A percentile compares a stretch with the other conserved stretches of the same genome.
These are phyloP conservation scores for Gossypium gossypioides DNA, from an alignment of 441 rosid genomes.

Conservation along the genomic window DNA sequence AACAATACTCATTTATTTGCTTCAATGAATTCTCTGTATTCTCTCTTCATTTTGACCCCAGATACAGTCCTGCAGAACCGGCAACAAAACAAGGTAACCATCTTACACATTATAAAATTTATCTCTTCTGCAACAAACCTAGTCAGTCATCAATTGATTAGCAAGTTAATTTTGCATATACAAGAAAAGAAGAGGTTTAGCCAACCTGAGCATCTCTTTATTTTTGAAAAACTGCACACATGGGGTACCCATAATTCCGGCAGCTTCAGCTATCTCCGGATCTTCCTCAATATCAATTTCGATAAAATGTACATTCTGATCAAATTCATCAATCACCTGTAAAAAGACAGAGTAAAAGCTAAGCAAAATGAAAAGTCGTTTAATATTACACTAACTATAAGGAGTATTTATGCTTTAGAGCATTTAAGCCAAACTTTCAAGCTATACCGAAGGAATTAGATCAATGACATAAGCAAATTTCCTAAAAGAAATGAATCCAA, in stretches of 20 bases:
- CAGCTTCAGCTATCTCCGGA: constrained; percentile 86
- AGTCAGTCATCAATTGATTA: background rate
- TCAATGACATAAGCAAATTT: background rate
- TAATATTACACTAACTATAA: background rate
- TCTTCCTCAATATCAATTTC: constrained; percentile 98
- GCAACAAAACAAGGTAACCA: background rate
- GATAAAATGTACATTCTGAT: constrained; percentile 73
- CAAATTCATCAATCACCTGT: constrained; percentile 88
- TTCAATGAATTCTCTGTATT: constrained; percentile 78
- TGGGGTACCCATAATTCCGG: constrained; percentile 94
- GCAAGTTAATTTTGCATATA: background rate
- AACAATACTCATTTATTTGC: constrained; percentile 50
- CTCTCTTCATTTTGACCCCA: constrained; percentile 94
- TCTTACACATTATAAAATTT: background rate
- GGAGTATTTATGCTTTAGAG: background rate
- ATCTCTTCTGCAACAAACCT: background rate
- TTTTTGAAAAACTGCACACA: constrained; percentile 91
- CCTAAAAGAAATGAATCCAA: background rate
- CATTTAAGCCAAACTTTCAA: background rate
- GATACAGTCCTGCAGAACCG: constrained; percentile 51
- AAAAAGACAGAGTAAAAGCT: background rate
- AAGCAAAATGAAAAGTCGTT: background rate
- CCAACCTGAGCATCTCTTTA: constrained; percentile 73
- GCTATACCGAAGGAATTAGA: background rate
- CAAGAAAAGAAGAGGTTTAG: background rate